phyloP scores from a whole-genome alignment of 176 grass and related monocot genomes.

The Lolium perenne region DNA sequence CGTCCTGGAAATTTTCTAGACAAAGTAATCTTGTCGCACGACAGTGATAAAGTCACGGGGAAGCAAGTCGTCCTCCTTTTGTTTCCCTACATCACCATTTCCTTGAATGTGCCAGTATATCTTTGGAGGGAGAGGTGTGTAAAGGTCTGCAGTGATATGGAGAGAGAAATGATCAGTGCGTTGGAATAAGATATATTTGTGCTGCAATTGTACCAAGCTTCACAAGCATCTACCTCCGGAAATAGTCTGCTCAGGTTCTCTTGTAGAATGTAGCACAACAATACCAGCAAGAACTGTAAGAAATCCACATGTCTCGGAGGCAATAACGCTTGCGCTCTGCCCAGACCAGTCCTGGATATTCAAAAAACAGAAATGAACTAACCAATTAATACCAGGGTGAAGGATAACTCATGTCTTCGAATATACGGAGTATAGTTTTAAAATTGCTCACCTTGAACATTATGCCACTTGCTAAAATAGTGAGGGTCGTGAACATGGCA shows the following conservation, averaged over 20 bases:
- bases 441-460: constrained; percentile 88
- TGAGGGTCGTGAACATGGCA: constrained; percentile 98
- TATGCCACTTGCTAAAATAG: constrained; percentile 96
- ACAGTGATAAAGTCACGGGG: constrained; percentile 73
- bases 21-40: constrained; percentile 86
- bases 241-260: constrained; percentile 74
- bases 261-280: constrained; percentile 84
- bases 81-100: constrained; percentile 67
- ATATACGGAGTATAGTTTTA: neutral
- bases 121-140: constrained; percentile 73
- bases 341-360: constrained; percentile 92
- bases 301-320: constrained; percentile 90
- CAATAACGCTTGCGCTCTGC: constrained; percentile 84
- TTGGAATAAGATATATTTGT: constrained; percentile 17
- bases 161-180: neutral
- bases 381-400: neutral
- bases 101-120: constrained; percentile 98
- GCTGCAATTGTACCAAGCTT: neutral
- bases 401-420: neutral
- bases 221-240: constrained; percentile 62
- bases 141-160: constrained; percentile 67
- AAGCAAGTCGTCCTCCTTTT: constrained; percentile 73
- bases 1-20: constrained; percentile 42
- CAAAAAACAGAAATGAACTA: constrained; percentile 24
- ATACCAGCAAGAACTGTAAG: constrained; percentile 89